phyloP scores from a whole-genome alignment of 2,329 filamentous ascomycete genomes.

The Alternaria conjuncta region DNA sequence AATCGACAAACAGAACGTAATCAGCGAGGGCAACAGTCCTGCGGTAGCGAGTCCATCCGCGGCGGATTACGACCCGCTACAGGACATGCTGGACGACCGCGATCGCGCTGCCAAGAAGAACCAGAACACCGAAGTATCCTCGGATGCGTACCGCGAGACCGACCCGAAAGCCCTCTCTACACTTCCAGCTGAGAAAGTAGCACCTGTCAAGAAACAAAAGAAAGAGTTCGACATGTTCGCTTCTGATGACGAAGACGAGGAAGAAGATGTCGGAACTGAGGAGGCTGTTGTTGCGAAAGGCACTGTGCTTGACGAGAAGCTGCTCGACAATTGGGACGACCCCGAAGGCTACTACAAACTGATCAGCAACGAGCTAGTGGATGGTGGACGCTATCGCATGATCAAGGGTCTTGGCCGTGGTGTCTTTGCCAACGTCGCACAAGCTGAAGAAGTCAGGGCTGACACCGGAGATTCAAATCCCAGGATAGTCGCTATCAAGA shows the following conservation, averaged over 20 bases:
- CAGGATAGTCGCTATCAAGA: constrained; percentile 91
- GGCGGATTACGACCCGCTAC: constrained; percentile 87
- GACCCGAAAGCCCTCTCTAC: constrained; percentile 61
- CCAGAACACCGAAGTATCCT: constrained; percentile 43
- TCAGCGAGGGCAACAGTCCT: constrained; percentile 42
- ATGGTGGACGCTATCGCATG: constrained; percentile 85
- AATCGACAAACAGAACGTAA: constrained; percentile 50
- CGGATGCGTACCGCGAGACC: constrained; percentile 65
- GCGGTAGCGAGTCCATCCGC: constrained; percentile 78
- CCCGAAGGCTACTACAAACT: constrained; percentile 96
- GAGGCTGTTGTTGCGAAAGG: constrained; percentile 30
- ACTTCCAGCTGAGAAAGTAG: constrained; percentile 50
- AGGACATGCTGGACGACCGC: constrained; percentile 86
- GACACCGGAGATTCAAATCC: constrained; percentile 48
- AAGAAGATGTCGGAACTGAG: constrained; percentile 68
- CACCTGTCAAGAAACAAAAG: constrained; percentile 49
- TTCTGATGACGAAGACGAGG: constrained; percentile 73
- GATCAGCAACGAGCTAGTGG: constrained; percentile 86
- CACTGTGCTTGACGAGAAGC: constrained; percentile 66
- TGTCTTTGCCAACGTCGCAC: constrained; percentile 96
- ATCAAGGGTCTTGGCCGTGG: constrained; percentile 87
- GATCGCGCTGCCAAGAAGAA: constrained; percentile 70
- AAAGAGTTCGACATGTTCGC: constrained; percentile 69
- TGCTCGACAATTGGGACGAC: constrained; percentile 93
- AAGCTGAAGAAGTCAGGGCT: constrained; percentile 61